Evolutionary conservation across 306 rosid genomes (phyloP).

Genomic region (Sphenostylis stenocarpa): DNA sequence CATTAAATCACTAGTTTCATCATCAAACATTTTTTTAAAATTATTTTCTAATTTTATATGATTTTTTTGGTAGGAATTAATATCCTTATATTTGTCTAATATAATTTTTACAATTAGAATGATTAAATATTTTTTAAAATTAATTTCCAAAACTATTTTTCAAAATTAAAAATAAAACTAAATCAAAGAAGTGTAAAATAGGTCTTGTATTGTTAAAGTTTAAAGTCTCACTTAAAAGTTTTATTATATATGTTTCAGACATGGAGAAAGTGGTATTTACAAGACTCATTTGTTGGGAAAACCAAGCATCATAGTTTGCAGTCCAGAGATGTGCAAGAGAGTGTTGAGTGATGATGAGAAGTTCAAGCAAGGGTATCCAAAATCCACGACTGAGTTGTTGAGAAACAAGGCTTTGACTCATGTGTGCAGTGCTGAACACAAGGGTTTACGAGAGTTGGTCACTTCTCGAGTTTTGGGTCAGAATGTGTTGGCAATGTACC

Average conservation of each 20-base stretch:
- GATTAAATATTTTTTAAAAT: no score
- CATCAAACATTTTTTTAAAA: no score
- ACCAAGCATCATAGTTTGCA: neutral
- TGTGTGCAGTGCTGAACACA: constrained; percentile 22
- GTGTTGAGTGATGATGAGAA: constrained; percentile 24
- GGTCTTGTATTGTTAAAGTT: no score
- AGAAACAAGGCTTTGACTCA: neutral
- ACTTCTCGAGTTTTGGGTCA: constrained; percentile 25
- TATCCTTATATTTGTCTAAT: no score
- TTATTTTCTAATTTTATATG: no score
- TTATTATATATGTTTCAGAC: neutral
- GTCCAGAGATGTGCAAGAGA: constrained; percentile 4
- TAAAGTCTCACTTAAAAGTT: no score
- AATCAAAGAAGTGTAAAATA: no score
- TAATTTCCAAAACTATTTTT: no score
- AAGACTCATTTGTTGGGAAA: neutral
- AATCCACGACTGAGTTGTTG: neutral
- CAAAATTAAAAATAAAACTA: no score
- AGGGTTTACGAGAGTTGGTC: constrained; percentile 14
- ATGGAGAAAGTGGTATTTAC: neutral
- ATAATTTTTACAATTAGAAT: no score
- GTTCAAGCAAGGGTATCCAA: constrained; percentile 33
- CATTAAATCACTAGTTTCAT: no score
- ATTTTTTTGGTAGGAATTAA: no score
- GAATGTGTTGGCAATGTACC: neutral